Evolutionary conservation across 306 rosid genomes (phyloP), one percentile per base, ranked within the genome.

Genomic region (Quercus wislizeni): DNA sequence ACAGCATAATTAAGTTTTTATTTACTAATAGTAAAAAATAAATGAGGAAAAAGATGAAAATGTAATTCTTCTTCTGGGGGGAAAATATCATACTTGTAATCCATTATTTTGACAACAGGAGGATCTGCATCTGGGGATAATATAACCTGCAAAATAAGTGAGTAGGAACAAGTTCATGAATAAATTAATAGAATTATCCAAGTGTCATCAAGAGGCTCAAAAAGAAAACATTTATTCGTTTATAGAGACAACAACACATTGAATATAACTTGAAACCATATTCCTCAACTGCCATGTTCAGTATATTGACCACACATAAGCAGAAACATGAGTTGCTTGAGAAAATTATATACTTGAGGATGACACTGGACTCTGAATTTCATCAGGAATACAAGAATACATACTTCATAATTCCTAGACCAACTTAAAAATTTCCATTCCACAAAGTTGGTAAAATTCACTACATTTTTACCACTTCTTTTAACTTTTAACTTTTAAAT

Each of bases 61-160:
- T 33, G 25, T 21, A 52, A 64, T 14, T 49, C 23, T 55, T 25
- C 12, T 30, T 59, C 18, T 28, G 31, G 31, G 17, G 59, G 59
- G 4, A 35, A 41, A 74, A 61, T 15, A 25, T 59, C 89, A 52
- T 89, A 90, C 99, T 85, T 89, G 92, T 86, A 96, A 93, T 96
- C 88, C 91, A 96, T 96, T 82, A 96, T 91, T 89, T 82, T 89
- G 87, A 93, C 85, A 76, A 96, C 99, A 1, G 99, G 99, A 49
- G 99, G 99, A 88, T 91, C 98, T 65, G 98, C 98, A 9, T 93
- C 99, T 9, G 96, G 93, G 41, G 99, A 91, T 76, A 93, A 76
- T 84, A 95, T 89, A 55, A 95, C 96, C 99, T 95, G 87, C 84
- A 86, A 84, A 55, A 71, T 17, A 10, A 23, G 14, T 10, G 65